Percentiles rank a stretch among this genome's conserved stretches.
These are phyloP conservation scores for Fusarium sp. DNA, from an alignment of 2,329 filamentous ascomycete species.

Conservation along the genomic window DNA sequence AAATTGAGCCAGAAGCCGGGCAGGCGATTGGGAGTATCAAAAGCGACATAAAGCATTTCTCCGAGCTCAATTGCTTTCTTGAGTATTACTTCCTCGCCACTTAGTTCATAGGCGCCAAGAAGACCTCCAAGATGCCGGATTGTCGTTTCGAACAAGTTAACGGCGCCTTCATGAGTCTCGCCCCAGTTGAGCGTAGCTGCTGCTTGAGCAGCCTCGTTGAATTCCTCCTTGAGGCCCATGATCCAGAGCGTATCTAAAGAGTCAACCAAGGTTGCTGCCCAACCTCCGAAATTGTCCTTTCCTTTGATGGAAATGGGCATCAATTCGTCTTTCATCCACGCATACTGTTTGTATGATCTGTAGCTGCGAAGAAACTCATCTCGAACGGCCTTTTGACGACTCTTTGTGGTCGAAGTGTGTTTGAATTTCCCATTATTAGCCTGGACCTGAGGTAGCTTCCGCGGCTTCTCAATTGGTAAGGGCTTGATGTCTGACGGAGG, in stretches of 20 bases:
- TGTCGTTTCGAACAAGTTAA: conserved; percentile 68
- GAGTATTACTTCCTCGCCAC: conserved; percentile 56
- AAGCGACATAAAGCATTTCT: conserved; percentile 66
- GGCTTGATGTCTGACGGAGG: conserved; percentile 51
- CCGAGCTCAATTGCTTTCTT: conserved; percentile 47
- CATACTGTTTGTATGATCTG: conserved; percentile 65
- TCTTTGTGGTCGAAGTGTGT: conserved; percentile 38
- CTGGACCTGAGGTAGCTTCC: conserved; percentile 50
- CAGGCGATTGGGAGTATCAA: conserved; percentile 67
- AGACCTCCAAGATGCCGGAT: conserved; percentile 67
- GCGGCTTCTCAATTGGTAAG: conserved; percentile 48
- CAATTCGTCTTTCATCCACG: conserved; percentile 68
- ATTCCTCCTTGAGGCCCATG: conserved; percentile 70
- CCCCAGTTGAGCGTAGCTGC: conserved; percentile 65
- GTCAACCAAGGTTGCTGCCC: conserved; percentile 72
- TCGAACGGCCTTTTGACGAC: conserved; percentile 57
- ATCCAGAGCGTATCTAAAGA: conserved; percentile 73
- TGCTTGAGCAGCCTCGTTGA: conserved; percentile 61
- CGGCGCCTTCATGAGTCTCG: conserved; percentile 56
- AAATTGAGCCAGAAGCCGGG: conserved; percentile 64
- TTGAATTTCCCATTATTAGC: conserved; percentile 45
- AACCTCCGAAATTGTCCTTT: conserved; percentile 65
- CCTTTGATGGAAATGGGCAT: conserved; percentile 61
- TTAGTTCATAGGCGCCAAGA: conserved; percentile 64
- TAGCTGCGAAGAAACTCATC: conserved; percentile 60